Conservation (phyloP, 2,329 filamentous ascomycete genomes). For the Ophiostoma ips region DNA sequence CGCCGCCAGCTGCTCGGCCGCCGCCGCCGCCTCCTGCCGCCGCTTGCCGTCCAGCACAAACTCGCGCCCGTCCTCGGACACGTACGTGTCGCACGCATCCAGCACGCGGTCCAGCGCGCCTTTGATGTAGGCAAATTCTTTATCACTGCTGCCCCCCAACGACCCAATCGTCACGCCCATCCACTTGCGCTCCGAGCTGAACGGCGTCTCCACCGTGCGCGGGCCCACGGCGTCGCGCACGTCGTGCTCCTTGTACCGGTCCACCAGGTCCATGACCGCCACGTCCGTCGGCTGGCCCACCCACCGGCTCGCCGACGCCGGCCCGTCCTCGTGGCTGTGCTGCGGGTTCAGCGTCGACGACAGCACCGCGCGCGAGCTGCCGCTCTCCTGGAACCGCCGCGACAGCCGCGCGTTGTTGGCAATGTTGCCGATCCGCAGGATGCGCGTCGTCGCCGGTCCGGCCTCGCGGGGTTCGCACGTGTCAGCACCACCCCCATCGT, state of each 20-base stretch:
- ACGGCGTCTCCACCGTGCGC: conserved; percentile 75
- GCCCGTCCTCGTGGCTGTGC: conserved; percentile 39
- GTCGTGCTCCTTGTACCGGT: conserved; percentile 83
- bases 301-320: conserved; percentile 65
- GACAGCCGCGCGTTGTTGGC: conserved; percentile 86
- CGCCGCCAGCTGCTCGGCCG: conserved; percentile 74
- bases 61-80: conserved; percentile 75
- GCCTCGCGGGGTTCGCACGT: conserved; percentile 44
- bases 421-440: conserved; percentile 86
- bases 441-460: conserved; percentile 61
- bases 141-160: conserved; percentile 36
- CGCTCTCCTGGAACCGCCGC: conserved; percentile 53
- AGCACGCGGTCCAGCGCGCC: conserved; percentile 82
- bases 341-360: conserved; percentile 57
- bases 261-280: conserved; percentile 86
- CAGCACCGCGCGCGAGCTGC: conserved; percentile 64
- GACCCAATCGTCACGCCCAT: conserved; percentile 86
- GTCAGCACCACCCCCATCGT: no score
- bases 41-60: conserved; percentile 67
- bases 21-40: conserved; percentile 59
- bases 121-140: conserved; percentile 87
- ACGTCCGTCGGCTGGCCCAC: conserved; percentile 95
- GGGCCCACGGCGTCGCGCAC: conserved; percentile 74
- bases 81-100: conserved; percentile 76
- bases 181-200: conserved; percentile 97